A percentile compares a stretch with the other conserved stretches of the same genome.
Conservation (phyloP, 208 protist genomes). For the Trypanosomatidae sp. region DNA sequence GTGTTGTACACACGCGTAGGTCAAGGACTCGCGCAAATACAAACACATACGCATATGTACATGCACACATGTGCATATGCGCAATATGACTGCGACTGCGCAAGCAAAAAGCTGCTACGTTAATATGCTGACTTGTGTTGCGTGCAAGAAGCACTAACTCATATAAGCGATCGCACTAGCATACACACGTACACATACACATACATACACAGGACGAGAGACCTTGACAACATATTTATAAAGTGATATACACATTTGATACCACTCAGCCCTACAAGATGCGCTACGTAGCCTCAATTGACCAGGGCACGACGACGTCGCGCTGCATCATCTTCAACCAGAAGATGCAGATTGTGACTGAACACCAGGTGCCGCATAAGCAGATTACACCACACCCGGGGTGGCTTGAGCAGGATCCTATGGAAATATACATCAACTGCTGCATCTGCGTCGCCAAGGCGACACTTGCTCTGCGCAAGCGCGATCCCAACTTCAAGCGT, state of each 20-base stretch:
- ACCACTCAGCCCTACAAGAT: no score
- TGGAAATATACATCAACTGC: slow-evolving; percentile 81
- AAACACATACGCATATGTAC: no score
- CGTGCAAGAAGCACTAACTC: no score
- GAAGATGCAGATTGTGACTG: slow-evolving; percentile 28
- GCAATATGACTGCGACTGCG: no score
- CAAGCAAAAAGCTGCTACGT: no score
- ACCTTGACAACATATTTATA: slow-evolving; percentile 1
- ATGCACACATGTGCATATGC: no score
- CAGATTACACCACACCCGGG: slow-evolving; percentile 78
- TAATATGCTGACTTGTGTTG: no score
- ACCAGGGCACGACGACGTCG: slow-evolving; percentile 93
- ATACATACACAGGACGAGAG: no score
- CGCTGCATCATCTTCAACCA: slow-evolving; percentile 91
- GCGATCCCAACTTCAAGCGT: slow-evolving; percentile 21
- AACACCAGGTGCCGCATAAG: slow-evolving; percentile 66
- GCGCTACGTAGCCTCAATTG: slow-evolving; percentile 80
- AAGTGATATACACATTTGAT: slow-evolving; percentile 3
- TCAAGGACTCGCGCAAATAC: no score
- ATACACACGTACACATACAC: no score
- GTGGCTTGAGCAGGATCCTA: slow-evolving; percentile 95
- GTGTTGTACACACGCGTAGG: no score
- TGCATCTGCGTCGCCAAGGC: slow-evolving; percentile 63
- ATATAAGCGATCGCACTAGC: no score
- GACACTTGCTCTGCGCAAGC: slow-evolving; percentile 21